Conservation (phyloP, 202 grass and related monocot genomes). For the Carex arenaria region DNA sequence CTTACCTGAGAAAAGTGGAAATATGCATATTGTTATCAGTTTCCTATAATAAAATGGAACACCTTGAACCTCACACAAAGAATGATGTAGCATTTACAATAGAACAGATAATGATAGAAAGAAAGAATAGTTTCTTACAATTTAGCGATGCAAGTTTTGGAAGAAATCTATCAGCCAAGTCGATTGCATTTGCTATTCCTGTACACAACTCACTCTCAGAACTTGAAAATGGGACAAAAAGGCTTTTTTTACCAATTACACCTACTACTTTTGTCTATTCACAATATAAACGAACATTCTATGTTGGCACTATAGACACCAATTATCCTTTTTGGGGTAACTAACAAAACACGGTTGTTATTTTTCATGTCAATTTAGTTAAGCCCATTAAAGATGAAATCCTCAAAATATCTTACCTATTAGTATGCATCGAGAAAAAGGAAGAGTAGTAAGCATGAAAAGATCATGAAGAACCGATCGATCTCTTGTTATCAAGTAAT, state of each 20-base stretch:
- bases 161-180: conserved; percentile 86
- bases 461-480: conserved; percentile 80
- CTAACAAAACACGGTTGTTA: background rate
- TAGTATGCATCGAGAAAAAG: conserved; percentile 81
- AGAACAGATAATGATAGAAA: background rate
- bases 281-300: background rate
- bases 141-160: conserved; percentile 92
- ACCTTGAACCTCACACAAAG: background rate
- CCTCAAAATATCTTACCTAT: conserved; percentile 46
- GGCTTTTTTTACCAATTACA: background rate
- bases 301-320: background rate
- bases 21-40: conserved; percentile 5
- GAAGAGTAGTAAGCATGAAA: conserved; percentile 86
- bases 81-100: background rate
- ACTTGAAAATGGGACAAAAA: background rate
- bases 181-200: conserved; percentile 97
- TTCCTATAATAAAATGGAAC: conserved; percentile 4
- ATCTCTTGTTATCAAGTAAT: conserved; percentile 92
- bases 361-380: background rate
- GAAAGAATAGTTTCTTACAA: conserved; percentile 44
- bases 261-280: background rate
- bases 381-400: background rate
- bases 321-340: background rate
- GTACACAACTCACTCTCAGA: conserved; percentile 24
- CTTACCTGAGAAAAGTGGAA: conserved; percentile 53